phyloP scores from a whole-genome alignment of 129 eudicot species.

The Helianthus annuus region DNA sequence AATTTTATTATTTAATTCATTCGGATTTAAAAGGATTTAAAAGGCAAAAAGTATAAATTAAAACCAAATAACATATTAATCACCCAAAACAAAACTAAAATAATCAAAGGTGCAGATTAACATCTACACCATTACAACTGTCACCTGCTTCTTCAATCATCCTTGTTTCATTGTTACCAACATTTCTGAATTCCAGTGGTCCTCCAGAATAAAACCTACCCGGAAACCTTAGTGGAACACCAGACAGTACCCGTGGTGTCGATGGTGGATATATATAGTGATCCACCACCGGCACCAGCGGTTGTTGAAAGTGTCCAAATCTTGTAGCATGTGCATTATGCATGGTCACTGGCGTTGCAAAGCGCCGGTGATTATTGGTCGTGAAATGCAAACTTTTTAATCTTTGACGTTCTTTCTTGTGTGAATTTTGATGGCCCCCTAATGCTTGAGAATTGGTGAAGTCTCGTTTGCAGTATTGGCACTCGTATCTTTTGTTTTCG shows the following conservation, averaged over 20 bases:
- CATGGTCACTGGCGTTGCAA: slow-evolving; percentile 42
- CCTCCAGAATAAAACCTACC: slow-evolving; percentile 29
- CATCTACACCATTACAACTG: slow-evolving; percentile 49
- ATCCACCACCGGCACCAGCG: slow-evolving; percentile 26
- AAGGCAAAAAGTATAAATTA: too few relatives aligned
- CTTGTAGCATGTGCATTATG: slow-evolving; percentile 43
- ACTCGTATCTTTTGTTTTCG: slow-evolving; percentile 53
- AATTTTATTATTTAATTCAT: too few relatives aligned
- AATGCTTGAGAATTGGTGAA: slow-evolving; percentile 76
- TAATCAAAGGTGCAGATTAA: slow-evolving; percentile 70
- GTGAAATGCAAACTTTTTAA: slow-evolving; percentile 51
- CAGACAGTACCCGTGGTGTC: slow-evolving; percentile 56
- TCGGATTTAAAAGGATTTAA: too few relatives aligned
- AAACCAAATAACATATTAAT: not conserved
- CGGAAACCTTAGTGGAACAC: slow-evolving; percentile 44
- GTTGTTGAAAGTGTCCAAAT: slow-evolving; percentile 35
- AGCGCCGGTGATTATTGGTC: slow-evolving; percentile 38
- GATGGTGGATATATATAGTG: slow-evolving; percentile 39
- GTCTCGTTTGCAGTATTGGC: slow-evolving; percentile 66
- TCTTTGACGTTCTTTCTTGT: slow-evolving; percentile 73
- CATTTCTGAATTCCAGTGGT: slow-evolving; percentile 20
- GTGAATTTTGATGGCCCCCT: slow-evolving; percentile 94
- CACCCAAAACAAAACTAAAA: not conserved
- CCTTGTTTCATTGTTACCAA: slow-evolving; percentile 27
- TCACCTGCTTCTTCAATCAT: slow-evolving; percentile 33